A percentile compares a stretch with the other conserved stretches of the same genome.
Conservation (phyloP, 176 grass and related monocot species). For the Musa acuminata region DNA sequence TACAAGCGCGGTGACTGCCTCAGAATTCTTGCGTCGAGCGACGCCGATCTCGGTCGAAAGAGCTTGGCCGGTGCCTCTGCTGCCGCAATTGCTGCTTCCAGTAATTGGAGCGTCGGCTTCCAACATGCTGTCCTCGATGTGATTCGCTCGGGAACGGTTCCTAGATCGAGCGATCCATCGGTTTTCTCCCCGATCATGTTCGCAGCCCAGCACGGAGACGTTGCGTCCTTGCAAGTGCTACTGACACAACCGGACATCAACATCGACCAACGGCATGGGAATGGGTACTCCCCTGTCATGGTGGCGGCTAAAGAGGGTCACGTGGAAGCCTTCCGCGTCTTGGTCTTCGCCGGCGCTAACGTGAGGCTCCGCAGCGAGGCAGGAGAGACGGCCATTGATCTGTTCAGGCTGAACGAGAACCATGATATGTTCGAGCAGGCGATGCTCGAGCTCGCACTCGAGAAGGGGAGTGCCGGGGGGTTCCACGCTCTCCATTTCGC, state of each 20-base stretch:
- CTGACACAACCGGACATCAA: constrained; percentile 37
- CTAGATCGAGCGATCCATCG: constrained; percentile 38
- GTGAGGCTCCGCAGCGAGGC: constrained; percentile 44
- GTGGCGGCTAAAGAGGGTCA: constrained; percentile 47
- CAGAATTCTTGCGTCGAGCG: constrained; percentile 36
- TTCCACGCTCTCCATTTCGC: constrained; percentile 89
- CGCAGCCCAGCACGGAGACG: constrained; percentile 35
- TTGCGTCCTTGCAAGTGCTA: constrained; percentile 35
- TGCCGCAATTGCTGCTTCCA: constrained; percentile 28
- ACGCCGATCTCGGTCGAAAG: constrained; percentile 55
- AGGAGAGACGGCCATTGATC: constrained; percentile 43
- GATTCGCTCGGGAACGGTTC: constrained; percentile 43
- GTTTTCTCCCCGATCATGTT: constrained; percentile 69
- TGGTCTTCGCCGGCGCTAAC: constrained; percentile 69
- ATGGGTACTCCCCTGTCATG: constrained; percentile 59
- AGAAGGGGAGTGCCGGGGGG: constrained; percentile 55
- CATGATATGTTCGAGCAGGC: constrained; percentile 80
- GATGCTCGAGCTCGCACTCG: constrained; percentile 78
- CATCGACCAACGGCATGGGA: constrained; percentile 49
- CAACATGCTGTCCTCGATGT: constrained; percentile 30
- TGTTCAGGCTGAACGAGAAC: constrained; percentile 68
- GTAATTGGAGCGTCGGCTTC: constrained; percentile 41
- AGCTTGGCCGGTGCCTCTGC: constrained; percentile 46
- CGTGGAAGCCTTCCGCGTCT: constrained; percentile 55
- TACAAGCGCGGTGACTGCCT: constrained; percentile 57